A percentile compares a stretch with the other conserved stretches of the same genome.
Evolutionary conservation across 257 asterid genomes (phyloP).

Genomic region (Solanum sitiens): DNA sequence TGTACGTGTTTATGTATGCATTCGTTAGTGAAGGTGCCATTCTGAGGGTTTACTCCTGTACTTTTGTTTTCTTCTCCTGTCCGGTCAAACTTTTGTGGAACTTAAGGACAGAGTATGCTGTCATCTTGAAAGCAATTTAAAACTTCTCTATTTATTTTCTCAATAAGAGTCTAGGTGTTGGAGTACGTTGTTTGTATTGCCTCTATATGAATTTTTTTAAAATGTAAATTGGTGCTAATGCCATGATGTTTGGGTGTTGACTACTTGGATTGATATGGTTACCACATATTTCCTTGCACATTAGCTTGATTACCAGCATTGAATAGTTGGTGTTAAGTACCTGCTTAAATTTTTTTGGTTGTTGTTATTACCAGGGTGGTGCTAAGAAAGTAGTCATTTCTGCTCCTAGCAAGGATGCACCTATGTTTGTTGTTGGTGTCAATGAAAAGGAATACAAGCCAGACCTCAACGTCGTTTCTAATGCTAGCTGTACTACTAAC

Average conservation of each 20-base stretch:
- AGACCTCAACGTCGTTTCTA: slow-evolving; percentile 56
- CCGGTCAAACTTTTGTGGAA: neutral
- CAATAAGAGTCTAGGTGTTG: neutral
- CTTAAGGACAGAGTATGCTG: neutral
- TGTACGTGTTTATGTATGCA: neutral
- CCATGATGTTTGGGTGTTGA: neutral
- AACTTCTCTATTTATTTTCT: neutral
- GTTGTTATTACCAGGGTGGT: slow-evolving; percentile 43
- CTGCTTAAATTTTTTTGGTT: neutral
- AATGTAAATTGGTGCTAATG: neutral
- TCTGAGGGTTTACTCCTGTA: neutral
- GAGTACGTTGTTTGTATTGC: neutral
- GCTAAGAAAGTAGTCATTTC: slow-evolving; percentile 74
- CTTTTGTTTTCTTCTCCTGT: neutral
- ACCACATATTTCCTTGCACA: neutral
- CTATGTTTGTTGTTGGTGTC: slow-evolving; percentile 86
- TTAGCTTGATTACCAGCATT: neutral
- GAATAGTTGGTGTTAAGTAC: neutral
- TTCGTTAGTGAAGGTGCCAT: neutral
- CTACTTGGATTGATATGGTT: neutral
- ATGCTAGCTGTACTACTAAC: slow-evolving; percentile 86
- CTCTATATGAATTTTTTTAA: neutral
- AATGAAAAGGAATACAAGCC: slow-evolving; percentile 62
- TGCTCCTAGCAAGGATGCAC: slow-evolving; percentile 82
- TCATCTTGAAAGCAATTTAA: neutral